phyloP scores from a whole-genome alignment of 352 stramenopile genomes.

The Thalassiosira livingstoniorum region DNA sequence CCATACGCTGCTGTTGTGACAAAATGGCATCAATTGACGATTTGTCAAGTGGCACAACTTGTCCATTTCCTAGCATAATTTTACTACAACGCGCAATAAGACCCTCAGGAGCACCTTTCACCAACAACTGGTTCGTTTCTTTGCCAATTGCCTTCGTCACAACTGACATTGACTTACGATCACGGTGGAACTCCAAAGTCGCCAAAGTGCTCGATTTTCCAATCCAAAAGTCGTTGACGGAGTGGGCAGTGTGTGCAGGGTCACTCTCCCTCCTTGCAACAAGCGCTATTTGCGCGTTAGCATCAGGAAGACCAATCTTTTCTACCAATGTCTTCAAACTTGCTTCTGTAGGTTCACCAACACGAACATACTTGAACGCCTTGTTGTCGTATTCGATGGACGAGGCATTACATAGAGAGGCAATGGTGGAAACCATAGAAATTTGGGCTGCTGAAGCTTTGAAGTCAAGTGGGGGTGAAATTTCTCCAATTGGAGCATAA shows the following conservation, averaged over 20 bases:
- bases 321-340: constrained; percentile 93
- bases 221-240: constrained; percentile 46
- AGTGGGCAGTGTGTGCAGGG: constrained; percentile 31
- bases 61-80: constrained; percentile 36
- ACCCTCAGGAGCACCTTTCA: constrained; percentile 90
- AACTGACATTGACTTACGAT: constrained; percentile 94
- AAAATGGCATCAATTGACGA: constrained; percentile 34
- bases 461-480: constrained; percentile 30
- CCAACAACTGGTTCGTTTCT: constrained; percentile 85
- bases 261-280: constrained; percentile 12
- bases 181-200: constrained; percentile 76
- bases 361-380: constrained; percentile 87
- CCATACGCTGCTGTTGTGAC: constrained; percentile 47
- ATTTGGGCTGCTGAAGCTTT: constrained; percentile 13
- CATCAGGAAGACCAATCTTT: constrained; percentile 90
- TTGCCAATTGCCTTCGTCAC: constrained; percentile 70
- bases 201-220: constrained; percentile 34
- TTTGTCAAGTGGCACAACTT: constrained; percentile 36
- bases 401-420: constrained; percentile 92
- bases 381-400: constrained; percentile 73
- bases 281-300: constrained; percentile 27
- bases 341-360: constrained; percentile 93
- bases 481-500: constrained; percentile 56
- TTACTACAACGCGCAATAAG: constrained; percentile 88
- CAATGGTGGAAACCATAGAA: constrained; percentile 43